phyloP scores from a whole-genome alignment of 2,329 filamentous ascomycete species.

The Chrysoporthe puriensis region DNA sequence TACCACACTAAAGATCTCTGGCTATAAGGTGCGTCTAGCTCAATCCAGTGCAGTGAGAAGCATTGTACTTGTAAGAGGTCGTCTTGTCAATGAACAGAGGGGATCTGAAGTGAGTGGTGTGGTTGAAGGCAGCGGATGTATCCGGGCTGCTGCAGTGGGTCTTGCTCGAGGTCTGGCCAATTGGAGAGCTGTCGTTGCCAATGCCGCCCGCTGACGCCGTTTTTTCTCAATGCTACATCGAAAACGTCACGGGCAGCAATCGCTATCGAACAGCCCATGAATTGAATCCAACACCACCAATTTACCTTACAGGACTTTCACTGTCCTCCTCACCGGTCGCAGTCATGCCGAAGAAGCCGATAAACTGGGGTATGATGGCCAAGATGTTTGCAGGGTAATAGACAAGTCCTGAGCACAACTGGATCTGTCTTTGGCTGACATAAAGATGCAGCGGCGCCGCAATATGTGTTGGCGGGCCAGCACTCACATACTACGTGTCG shows the following conservation, averaged over 20 bases:
- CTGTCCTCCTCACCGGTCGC: neutral
- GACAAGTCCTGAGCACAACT: constrained; percentile 21
- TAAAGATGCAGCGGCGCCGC: constrained; percentile 61
- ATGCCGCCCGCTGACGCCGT: constrained; percentile 10
- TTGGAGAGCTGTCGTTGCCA: constrained; percentile 4
- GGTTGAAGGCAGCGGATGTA: neutral
- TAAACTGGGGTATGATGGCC: constrained; percentile 61
- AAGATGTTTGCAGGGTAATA: constrained; percentile 76
- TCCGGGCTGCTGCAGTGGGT: neutral
- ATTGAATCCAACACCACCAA: neutral
- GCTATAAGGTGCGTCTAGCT: neutral
- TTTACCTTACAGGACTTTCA: neutral
- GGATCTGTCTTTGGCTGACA: constrained; percentile 25
- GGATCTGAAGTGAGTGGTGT: neutral
- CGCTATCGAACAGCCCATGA: neutral
- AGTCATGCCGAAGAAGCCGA: constrained; percentile 50
- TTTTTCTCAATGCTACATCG: constrained; percentile 2
- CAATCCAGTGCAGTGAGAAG: neutral
- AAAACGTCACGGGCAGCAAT: constrained; percentile 10
- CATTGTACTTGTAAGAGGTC: neutral
- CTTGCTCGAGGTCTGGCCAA: neutral
- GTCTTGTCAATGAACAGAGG: neutral
- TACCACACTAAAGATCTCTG: neutral
- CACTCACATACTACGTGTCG: constrained; percentile 76
- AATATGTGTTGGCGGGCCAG: constrained; percentile 82